phyloP scores from a whole-genome alignment of 495 filamentous ascomycete genomes.

The Penicillium lividum region DNA sequence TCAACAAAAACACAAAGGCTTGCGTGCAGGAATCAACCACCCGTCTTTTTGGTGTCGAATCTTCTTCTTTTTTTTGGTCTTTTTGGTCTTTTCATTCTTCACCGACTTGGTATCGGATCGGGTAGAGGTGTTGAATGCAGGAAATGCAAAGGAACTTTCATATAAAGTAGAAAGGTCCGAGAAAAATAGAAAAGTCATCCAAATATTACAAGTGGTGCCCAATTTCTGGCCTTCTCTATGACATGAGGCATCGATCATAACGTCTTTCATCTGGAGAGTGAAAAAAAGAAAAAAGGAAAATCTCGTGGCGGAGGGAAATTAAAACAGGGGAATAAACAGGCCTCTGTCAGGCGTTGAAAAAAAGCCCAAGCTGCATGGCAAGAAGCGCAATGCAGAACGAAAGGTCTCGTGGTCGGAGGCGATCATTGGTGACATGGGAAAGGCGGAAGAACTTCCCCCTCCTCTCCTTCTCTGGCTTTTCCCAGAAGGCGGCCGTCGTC shows the following conservation, averaged over 20 bases:
- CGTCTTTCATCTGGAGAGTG: conserved; percentile 38
- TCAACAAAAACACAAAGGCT: conserved; percentile 18
- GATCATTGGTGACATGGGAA: conserved; percentile 25
- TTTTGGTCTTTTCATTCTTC: conserved; percentile 12
- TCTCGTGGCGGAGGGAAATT: conserved; percentile 39
- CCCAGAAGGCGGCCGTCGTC: conserved; percentile 12
- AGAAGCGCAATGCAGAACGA: conserved; percentile 12
- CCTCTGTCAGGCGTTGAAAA: not conserved
- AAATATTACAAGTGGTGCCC: conserved; percentile 34
- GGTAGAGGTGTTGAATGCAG: not conserved
- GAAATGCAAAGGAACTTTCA: not conserved
- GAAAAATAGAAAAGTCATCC: conserved; percentile 27
- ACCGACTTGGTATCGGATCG: conserved; percentile 1
- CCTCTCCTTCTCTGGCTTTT: conserved; percentile 1
- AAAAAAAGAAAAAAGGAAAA: not conserved
- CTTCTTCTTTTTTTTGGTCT: conserved; percentile 18
- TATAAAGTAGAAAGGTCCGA: not conserved
- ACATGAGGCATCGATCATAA: conserved; percentile 51
- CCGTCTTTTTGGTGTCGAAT: conserved; percentile 14
- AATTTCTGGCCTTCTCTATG: conserved; percentile 46
- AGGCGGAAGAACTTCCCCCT: not conserved
- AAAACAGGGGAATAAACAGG: conserved; percentile 19
- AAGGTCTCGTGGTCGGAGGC: conserved; percentile 20
- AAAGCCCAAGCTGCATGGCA: not conserved
- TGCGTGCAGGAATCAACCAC: conserved; percentile 17